Base-by-base conservation (phyloP, 371 early-diverging fungal species). In the Lichtheimia ramosa region DNA sequence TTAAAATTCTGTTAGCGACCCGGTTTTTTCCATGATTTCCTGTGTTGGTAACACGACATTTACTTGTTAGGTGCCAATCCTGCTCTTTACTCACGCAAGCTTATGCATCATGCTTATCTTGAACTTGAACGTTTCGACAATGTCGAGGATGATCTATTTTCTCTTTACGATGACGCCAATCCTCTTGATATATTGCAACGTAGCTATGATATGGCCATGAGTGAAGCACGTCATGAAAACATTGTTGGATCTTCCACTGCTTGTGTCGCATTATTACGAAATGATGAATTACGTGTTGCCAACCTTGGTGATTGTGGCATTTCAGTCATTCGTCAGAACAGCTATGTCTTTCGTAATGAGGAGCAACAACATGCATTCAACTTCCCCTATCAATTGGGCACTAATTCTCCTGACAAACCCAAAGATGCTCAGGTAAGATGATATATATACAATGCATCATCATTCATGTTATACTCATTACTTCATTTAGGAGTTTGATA, bases 251-350 rank as follows among this genome's bases (percentile, higher is more conserved):
- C 94, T 6, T 88, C 94, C 7, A 97, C 98, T 8, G 96, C 95
- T 2, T 86, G 93, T 63, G 68, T 96, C 40, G 94, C 89, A 7
- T 74, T 97, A 7, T 74, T 97, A 57, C 83, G 94, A 40, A 88
- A 91, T 62, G 94, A 97, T 61, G 95, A 96, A 72, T 76, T 98
- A 27, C 84, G 95, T 1, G 87, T 98, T 42, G 92, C 95, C 14
- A 96, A 96, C 59, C 79, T 98, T 46, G 98, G 98, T 25, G 98
- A 98, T 70, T 94, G 95, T 64, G 95, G 95, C 0, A 78, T 97
- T 43, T 82, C 89, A 34, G 80, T 98, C 7, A 89, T 97, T 55
- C 90, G 98, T 16, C 83, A 89, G 56, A 88, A 89, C 54, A 89
- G 91, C 56, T 84, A 92, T 66, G 80, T 95, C 7, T 97, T 96